Evolutionary conservation across 352 stramenopile species (phyloP).

Genomic region (Phytophthora litchii): DNA sequence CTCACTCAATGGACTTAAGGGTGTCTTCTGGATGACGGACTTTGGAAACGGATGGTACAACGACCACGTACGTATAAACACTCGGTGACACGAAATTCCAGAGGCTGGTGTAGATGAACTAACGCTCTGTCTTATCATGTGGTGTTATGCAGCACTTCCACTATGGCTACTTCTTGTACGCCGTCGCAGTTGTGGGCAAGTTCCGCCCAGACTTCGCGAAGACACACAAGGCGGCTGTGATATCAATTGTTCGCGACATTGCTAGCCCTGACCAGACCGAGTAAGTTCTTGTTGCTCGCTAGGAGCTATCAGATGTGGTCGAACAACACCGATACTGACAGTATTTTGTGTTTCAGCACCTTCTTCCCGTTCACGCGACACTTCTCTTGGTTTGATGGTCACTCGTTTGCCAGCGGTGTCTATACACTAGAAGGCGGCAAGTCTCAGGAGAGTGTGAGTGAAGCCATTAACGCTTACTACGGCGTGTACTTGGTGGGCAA

Average conservation of each 20-base stretch:
- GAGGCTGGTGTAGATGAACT: constrained; percentile 2
- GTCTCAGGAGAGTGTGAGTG: constrained; percentile 96
- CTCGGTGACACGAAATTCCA: neutral
- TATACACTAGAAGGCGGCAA: constrained; percentile 96
- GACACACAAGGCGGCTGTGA: constrained; percentile 76
- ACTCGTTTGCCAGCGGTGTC: constrained; percentile 96
- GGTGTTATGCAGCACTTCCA: constrained; percentile 91
- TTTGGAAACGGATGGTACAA: constrained; percentile 95
- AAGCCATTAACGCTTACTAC: constrained; percentile 98
- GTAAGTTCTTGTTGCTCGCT: constrained; percentile 39
- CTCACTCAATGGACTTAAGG: constrained; percentile 89
- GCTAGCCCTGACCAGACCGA: constrained; percentile 65
- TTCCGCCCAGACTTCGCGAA: constrained; percentile 73
- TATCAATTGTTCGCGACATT: constrained; percentile 82
- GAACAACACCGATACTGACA: constrained; percentile 1
- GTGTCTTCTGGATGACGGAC: constrained; percentile 90
- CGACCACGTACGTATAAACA: constrained; percentile 72
- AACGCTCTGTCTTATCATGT: constrained; percentile 11
- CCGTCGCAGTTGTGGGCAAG: constrained; percentile 80
- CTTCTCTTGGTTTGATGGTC: constrained; percentile 97
- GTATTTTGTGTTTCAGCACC: constrained; percentile 37
- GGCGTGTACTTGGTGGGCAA: constrained; percentile 93
- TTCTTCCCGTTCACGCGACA: constrained; percentile 94
- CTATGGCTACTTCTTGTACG: constrained; percentile 94
- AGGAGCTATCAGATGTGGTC: neutral